Base-by-base conservation (phyloP, 2,329 filamentous ascomycete species). In the Phyllosticta capitalensis region DNA sequence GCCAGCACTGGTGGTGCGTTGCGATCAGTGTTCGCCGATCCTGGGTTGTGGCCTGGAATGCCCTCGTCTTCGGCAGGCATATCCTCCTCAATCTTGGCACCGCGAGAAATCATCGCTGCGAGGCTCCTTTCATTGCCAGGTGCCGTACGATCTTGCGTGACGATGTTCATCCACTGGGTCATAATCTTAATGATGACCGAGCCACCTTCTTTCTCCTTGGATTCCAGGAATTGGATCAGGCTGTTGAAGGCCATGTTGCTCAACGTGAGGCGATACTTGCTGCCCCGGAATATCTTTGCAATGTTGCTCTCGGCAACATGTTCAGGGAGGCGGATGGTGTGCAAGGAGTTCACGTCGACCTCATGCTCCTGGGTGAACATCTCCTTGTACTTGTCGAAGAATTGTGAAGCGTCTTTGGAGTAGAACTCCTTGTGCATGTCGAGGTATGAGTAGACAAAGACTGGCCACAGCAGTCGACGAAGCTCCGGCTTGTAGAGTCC, bases 401-500 rank as follows among this genome's bases (percentile, higher is more conserved):
- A 92, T 1, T 81, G 77, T 64, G 88, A 85, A 14, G 86, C 85
- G 61, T 95, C 90, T 48, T 83, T 82, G 1, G 82, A 76, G 65
- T 88, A 91, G 63, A 84, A 85, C 61, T 90, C 83, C 33, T 79
- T 79, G 26, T 95, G 82, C 59, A 97, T 82, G 60, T 90, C 86
- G 24, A 99, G 78, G 69, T 89, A 96, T 0, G 90, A 94, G 73
- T 99, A 95, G 55, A 97, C 89, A 68, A 96, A 97, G 0, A 95
- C 77, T 0, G 94, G 94, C 91, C 94, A 99, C 17, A 96, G 76
- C 3, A 97, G 79, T 65, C 95, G 91, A 61, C 84, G 82, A 2
- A 99, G 79, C 75, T 99, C 94, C 52, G 92, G 89, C 79, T 96
- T 96, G 81, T 97, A 97, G 26, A 97, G 82, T 64, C 97, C 92